Base-by-base conservation (phyloP, 202 grass and related monocot genomes). In the Eragrostis tef region DNA sequence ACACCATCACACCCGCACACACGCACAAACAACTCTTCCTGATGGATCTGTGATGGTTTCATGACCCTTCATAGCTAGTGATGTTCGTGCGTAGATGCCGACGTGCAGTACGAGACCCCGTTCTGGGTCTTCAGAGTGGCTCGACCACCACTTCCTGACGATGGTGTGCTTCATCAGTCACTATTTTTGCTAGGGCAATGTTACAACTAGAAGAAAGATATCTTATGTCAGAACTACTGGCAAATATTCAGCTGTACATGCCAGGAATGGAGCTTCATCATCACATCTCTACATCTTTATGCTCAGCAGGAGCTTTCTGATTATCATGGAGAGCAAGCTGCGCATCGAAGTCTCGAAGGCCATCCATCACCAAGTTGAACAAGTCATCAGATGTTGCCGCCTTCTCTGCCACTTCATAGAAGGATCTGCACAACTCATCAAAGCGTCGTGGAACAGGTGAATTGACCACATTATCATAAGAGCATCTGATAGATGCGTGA, bases 361-460 rank as follows among this genome's bases (percentile, higher is more conserved):
- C 1, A 48, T 48, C 57, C 41, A 31, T 46, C 43, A 77, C 58
- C 57, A 5, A 31, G 2, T 20, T 9, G 10, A 20, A 48, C 17
- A 78, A 20, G 29, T 64, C 44, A 49, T 64, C 13, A 49, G 58
- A 78, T 34, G 26, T 7, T 13, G 45, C 25, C n/a, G 43, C 74
- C 42, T 77, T 49, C 43, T 64, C 59, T 36, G 58, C 58, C 2
- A 77, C 58, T 77, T 64, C 59, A 49, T 77, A 77, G 44, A 77
- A 77, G 25, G 42, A 48, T 20, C 48, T 77, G 74, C 43, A 77
- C 25, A 64, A 64, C 58, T 34, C 25, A 59, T 77, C 43, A 21
- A 64, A 77, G 8, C 22, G 39, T 11, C 0, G 22, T 49, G 43
- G 14, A 31, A 31, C 15, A 13, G 74, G 9, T 13, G 36, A n/a